Evolutionary conservation across 768 basidiomycete species (phyloP).

Genomic region (Polyporus arcularius): DNA sequence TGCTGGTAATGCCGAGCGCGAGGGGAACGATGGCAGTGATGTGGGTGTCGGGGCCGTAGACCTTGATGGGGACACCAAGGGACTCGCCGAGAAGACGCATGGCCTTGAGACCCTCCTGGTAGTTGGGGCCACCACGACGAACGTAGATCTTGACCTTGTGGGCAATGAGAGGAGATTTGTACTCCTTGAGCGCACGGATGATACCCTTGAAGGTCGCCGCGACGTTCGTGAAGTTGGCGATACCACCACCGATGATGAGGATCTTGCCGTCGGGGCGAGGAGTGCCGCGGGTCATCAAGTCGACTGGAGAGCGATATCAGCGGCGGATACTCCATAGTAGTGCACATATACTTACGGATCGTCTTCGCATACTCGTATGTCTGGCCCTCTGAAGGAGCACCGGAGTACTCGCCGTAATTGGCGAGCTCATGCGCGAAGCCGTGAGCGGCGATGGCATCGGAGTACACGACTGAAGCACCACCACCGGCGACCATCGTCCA

Average conservation of each 20-base stretch:
- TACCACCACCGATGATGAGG: slow-evolving; percentile 99
- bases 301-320: slow-evolving; percentile 50
- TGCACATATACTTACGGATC: slow-evolving; percentile 59
- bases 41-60: slow-evolving; percentile 97
- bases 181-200: slow-evolving; percentile 94
- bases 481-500: slow-evolving; percentile 99
- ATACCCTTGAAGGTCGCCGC: slow-evolving; percentile 99
- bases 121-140: slow-evolving; percentile 98
- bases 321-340: slow-evolving; percentile 14
- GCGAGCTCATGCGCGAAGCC: slow-evolving; percentile 97
- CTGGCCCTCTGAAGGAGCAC: slow-evolving; percentile 96
- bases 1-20: slow-evolving; percentile 84
- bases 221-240: slow-evolving; percentile 99
- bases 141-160: slow-evolving; percentile 95
- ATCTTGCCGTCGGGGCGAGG: slow-evolving; percentile 90
- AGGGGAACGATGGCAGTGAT: slow-evolving; percentile 99
- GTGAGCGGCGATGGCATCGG: slow-evolving; percentile 84
- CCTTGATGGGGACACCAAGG: slow-evolving; percentile 94
- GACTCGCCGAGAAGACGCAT: slow-evolving; percentile 97
- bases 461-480: slow-evolving; percentile 73
- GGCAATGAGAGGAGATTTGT: slow-evolving; percentile 78
- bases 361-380: slow-evolving; percentile 99
- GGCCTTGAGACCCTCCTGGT: slow-evolving; percentile 98
- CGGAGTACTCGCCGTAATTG: slow-evolving; percentile 99
- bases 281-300: slow-evolving; percentile 90